phyloP scores from a whole-genome alignment of 2,329 filamentous ascomycete species.

The Camptophora hylomeconis region DNA sequence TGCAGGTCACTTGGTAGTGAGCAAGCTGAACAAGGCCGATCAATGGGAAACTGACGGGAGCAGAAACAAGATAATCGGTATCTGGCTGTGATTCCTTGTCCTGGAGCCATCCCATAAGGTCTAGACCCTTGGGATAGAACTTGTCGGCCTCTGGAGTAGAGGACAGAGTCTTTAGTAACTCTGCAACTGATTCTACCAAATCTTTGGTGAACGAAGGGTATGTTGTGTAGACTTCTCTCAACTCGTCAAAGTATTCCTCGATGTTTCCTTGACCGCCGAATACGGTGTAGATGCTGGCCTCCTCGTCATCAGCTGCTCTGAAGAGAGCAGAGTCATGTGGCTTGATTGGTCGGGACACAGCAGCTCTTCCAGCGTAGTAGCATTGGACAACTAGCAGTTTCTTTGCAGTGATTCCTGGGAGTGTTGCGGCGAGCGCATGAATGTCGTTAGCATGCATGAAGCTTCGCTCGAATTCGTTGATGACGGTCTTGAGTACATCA shows the following conservation, averaged over 20 bases:
- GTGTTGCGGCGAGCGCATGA: slow-evolving; percentile 70
- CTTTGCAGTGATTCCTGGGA: slow-evolving; percentile 86
- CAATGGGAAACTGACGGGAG: slow-evolving; percentile 87
- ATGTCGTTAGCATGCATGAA: slow-evolving; percentile 94
- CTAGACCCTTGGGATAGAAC: slow-evolving; percentile 92
- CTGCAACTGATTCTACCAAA: slow-evolving; percentile 66
- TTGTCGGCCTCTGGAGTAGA: slow-evolving; percentile 80
- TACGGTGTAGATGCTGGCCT: slow-evolving; percentile 79
- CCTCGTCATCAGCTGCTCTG: slow-evolving; percentile 71
- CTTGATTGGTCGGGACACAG: slow-evolving; percentile 73
- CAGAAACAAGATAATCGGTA: slow-evolving; percentile 84
- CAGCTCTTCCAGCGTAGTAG: slow-evolving; percentile 82
- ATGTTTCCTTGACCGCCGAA: slow-evolving; percentile 98
- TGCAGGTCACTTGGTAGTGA: slow-evolving; percentile 90
- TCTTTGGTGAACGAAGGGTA: slow-evolving; percentile 86
- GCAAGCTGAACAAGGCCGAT: slow-evolving; percentile 93
- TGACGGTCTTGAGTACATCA: slow-evolving; percentile 79
- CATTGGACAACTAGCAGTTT: slow-evolving; percentile 79
- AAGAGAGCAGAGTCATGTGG: slow-evolving; percentile 88
- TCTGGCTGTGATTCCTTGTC: slow-evolving; percentile 83
- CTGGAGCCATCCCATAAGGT: slow-evolving; percentile 87
- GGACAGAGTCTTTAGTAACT: slow-evolving; percentile 74
- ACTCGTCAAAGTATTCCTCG: slow-evolving; percentile 97
- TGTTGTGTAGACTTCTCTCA: slow-evolving; percentile 78
- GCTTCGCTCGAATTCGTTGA: slow-evolving; percentile 92